Evolutionary conservation across 2,329 filamentous ascomycete genomes (phyloP).

Genomic region (Teratosphaeria zuluensis): DNA sequence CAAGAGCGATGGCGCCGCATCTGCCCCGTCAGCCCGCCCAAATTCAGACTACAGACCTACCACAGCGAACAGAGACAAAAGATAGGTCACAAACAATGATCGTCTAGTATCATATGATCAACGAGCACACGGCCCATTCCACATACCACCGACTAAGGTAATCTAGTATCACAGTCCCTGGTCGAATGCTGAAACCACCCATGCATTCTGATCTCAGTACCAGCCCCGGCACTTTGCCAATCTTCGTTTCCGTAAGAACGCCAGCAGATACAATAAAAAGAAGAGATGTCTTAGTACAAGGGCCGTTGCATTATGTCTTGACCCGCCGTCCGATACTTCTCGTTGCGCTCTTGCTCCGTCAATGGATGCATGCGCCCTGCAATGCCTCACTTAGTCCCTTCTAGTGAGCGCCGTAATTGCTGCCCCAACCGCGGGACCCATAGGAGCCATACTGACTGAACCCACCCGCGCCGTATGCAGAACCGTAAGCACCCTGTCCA

Average conservation of each 20-base stretch:
- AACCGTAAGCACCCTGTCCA: constrained; percentile 32
- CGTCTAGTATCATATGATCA: not conserved
- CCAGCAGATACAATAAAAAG: not conserved
- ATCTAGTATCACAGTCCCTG: not conserved
- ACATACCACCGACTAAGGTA: not conserved
- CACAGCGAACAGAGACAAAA: not conserved
- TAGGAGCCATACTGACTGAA: constrained; percentile 27
- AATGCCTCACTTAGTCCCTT: not conserved
- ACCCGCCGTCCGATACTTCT: not conserved
- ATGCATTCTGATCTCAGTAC: not conserved
- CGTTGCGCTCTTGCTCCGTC: not conserved
- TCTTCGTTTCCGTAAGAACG: not conserved
- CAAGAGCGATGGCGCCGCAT: no score
- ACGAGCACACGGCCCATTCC: not conserved
- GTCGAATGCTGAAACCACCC: not conserved
- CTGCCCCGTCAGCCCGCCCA: no score
- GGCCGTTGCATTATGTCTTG: not conserved
- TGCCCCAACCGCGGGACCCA: constrained; percentile 24
- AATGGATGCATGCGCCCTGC: not conserved
- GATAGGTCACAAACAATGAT: not conserved
- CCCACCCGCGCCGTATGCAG: constrained; percentile 18
- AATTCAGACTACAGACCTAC: no score
- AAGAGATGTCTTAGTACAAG: not conserved
- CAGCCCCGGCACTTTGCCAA: not conserved
- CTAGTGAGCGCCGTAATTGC: constrained; percentile 21